Conservation (phyloP, 1,284 basidiomycete genomes). For the Boletus semigastroideus region DNA sequence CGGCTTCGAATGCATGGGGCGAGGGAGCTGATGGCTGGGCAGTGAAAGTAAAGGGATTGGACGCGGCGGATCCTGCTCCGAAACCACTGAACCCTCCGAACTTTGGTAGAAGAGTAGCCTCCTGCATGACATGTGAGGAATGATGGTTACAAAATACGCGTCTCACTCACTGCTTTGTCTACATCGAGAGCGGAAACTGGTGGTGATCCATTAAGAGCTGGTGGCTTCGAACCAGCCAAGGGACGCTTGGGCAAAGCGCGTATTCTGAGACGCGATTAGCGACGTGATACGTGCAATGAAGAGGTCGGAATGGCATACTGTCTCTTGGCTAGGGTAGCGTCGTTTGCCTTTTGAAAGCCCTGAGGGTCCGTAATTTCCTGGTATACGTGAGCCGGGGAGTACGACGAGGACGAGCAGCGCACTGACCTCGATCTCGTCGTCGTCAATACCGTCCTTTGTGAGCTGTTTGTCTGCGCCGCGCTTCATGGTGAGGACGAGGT, state of each 20-base stretch:
- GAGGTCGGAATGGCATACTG: conserved; percentile 39
- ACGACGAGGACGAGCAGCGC: conserved; percentile 2
- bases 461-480: conserved; percentile 74
- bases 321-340: conserved; percentile 48
- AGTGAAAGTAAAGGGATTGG: conserved; percentile 37
- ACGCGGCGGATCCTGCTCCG: conserved; percentile 31
- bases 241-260: conserved; percentile 55
- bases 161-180: conserved; percentile 27
- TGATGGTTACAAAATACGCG: conserved; percentile 10
- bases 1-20: conserved; percentile 26
- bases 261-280: conserved; percentile 44
- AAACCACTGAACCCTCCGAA: conserved; percentile 52
- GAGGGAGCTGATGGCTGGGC: conserved; percentile 24
- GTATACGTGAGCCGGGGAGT: conserved; percentile 7
- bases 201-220: conserved; percentile 28
- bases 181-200: conserved; percentile 10
- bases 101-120: conserved; percentile 34
- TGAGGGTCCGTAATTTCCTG: conserved; percentile 44
- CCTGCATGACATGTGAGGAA: conserved; percentile 16
- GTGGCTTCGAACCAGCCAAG: conserved; percentile 20
- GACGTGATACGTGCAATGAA: not conserved
- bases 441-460: conserved; percentile 56
- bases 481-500: conserved; percentile 53
- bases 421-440: conserved; percentile 37
- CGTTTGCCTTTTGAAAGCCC: conserved; percentile 58